Evolutionary conservation across 2,329 filamentous ascomycete species (phyloP).

Genomic region (Thyridium curvatum): DNA sequence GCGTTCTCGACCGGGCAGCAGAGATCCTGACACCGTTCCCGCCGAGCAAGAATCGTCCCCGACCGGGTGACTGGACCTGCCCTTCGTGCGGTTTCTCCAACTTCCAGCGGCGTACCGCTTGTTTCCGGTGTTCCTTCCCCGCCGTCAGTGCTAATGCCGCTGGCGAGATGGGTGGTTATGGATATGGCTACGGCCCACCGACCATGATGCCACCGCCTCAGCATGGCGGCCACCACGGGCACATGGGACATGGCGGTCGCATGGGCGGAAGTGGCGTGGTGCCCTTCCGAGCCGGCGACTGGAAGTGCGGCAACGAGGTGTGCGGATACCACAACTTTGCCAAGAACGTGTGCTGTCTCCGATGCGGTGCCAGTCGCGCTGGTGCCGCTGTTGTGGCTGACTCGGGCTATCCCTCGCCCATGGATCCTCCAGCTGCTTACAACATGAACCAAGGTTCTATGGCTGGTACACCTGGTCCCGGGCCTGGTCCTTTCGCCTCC

Average conservation of each 20-base stretch:
- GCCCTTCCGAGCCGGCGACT: constrained; percentile 96
- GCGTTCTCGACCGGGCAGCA: constrained; percentile 89
- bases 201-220: constrained; percentile 74
- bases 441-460: constrained; percentile 85
- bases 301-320: constrained; percentile 97
- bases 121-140: constrained; percentile 99
- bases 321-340: constrained; percentile 99
- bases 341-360: constrained; percentile 96
- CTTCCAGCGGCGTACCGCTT: constrained; percentile 96
- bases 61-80: constrained; percentile 98
- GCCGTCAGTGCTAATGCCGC: constrained; percentile 75
- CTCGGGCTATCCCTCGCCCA: constrained; percentile 82
- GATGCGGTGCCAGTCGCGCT: constrained; percentile 90
- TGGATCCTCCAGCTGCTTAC: constrained; percentile 80
- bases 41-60: constrained; percentile 94
- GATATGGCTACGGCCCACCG: constrained; percentile 66
- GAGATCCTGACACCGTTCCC: constrained; percentile 97
- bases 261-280: constrained; percentile 82
- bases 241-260: constrained; percentile 46
- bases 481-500: constrained; percentile 56
- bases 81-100: constrained; percentile 98
- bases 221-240: constrained; percentile 50
- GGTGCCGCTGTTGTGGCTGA: constrained; percentile 92
- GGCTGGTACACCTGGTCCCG: constrained; percentile 73
- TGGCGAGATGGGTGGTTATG: constrained; percentile 51